phyloP scores from a whole-genome alignment of 441 rosid species.

The Viola pubescens region DNA sequence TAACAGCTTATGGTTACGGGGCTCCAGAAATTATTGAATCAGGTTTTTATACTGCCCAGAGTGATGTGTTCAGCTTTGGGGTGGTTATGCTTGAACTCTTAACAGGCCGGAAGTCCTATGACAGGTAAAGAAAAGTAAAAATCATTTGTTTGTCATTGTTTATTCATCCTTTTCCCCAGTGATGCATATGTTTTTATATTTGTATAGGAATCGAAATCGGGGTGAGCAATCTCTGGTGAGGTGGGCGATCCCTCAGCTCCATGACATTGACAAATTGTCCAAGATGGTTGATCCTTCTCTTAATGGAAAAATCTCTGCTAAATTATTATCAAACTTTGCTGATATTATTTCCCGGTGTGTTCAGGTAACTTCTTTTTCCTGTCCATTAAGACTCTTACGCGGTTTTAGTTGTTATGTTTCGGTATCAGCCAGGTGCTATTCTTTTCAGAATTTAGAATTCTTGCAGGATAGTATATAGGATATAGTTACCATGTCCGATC shows the following conservation, averaged over 20 bases:
- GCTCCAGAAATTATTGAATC: constrained; percentile 88
- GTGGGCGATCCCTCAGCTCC: constrained; percentile 96
- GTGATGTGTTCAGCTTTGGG: constrained; percentile 96
- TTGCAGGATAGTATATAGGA: not conserved
- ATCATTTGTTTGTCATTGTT: not conserved
- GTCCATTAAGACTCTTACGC: too few relatives aligned
- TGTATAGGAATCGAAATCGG: constrained; percentile 51
- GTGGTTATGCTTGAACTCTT: constrained; percentile 95
- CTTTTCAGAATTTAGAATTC: too few relatives aligned
- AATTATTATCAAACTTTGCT: constrained; percentile 83
- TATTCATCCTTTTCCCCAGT: not conserved
- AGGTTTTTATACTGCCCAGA: constrained; percentile 68
- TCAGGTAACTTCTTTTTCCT: constrained; percentile 38
- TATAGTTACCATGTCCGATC: not conserved
- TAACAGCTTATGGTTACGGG: constrained; percentile 72
- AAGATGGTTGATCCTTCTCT: constrained; percentile 96
- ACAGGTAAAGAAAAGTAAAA: constrained; percentile 40
- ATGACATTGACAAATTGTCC: constrained; percentile 82
- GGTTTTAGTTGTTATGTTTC: too few relatives aligned
- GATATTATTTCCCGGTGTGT: constrained; percentile 89
- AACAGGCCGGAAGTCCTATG: constrained; percentile 81
- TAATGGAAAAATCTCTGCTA: constrained; percentile 66
- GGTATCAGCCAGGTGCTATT: too few relatives aligned
- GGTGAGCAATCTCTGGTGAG: constrained; percentile 88
- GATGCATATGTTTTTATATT: not conserved